These are phyloP conservation scores for Globisporangium mamillatum DNA, from an alignment of 352 stramenopile genomes.

Conservation along the genomic window DNA sequence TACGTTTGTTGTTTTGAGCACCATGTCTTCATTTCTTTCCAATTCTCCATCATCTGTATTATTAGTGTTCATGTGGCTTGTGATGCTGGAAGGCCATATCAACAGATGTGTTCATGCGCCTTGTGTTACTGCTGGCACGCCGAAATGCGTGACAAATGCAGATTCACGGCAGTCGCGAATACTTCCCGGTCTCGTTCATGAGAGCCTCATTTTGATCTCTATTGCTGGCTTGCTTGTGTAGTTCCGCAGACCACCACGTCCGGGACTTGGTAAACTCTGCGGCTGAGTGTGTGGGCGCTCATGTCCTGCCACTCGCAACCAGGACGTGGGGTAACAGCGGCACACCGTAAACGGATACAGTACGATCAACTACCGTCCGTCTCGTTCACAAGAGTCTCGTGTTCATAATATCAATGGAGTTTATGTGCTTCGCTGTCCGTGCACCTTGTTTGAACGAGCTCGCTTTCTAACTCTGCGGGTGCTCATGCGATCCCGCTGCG, in stretches of 20 bases:
- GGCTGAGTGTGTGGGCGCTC: not conserved
- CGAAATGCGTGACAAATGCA: not conserved
- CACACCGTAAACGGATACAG: too few relatives aligned
- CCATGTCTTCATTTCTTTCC: not conserved
- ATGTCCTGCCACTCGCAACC: not conserved
- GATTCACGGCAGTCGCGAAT: not conserved
- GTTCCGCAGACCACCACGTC: not conserved
- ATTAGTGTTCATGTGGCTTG: not conserved
- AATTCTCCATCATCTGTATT: not conserved
- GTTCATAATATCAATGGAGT: too few relatives aligned
- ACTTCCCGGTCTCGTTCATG: not conserved
- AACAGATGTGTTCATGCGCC: not conserved
- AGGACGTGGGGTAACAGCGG: too few relatives aligned
- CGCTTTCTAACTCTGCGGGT: not conserved
- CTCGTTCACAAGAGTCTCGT: too few relatives aligned
- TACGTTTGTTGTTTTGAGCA: slow-evolving; percentile 11
- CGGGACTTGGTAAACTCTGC: not conserved
- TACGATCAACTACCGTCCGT: too few relatives aligned
- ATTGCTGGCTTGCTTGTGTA: not conserved
- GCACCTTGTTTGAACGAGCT: not conserved
- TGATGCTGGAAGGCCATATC: not conserved
- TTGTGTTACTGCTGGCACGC: not conserved
- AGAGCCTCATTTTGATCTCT: not conserved
- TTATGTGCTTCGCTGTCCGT: not conserved
- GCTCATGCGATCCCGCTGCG: not conserved